These are phyloP conservation scores for Colletotrichum acutatum DNA, from an alignment of 2,329 filamentous ascomycete genomes.

Conservation along the genomic window DNA sequence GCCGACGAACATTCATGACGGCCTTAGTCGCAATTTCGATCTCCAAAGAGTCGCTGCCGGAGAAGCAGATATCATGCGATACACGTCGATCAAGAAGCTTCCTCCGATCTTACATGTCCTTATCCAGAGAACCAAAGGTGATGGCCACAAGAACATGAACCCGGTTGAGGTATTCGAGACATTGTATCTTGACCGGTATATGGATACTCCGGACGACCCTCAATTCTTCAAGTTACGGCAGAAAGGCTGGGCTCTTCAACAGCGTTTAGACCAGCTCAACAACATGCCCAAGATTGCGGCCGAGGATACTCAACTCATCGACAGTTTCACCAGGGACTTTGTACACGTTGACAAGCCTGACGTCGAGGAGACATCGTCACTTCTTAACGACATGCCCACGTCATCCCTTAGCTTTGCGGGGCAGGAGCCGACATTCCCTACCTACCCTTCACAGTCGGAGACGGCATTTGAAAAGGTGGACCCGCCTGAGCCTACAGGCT, in stretches of 20 bases:
- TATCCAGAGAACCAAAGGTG: slow-evolving; percentile 84
- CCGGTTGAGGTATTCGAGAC: slow-evolving; percentile 83
- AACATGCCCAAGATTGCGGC: slow-evolving; percentile 2
- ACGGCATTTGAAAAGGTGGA: background rate
- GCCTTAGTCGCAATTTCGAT: slow-evolving; percentile 87
- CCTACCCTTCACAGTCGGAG: slow-evolving; percentile 12
- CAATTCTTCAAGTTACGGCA: slow-evolving; percentile 72
- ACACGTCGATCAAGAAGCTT: slow-evolving; percentile 78
- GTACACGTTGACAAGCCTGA: slow-evolving; percentile 16
- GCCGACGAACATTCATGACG: slow-evolving; percentile 78
- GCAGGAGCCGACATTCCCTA: slow-evolving; percentile 13
- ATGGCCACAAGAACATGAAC: slow-evolving; percentile 79
- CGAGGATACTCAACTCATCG: slow-evolving; percentile 26
- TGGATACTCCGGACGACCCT: slow-evolving; percentile 72
- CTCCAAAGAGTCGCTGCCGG: slow-evolving; percentile 69
- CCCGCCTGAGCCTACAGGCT: background rate
- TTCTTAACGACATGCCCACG: slow-evolving; percentile 18
- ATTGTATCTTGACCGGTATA: slow-evolving; percentile 89
- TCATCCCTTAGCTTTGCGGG: slow-evolving; percentile 29
- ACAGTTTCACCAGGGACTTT: slow-evolving; percentile 19
- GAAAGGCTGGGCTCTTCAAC: slow-evolving; percentile 80
- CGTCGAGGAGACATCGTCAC: background rate
- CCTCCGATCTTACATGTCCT: slow-evolving; percentile 91
- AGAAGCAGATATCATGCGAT: slow-evolving; percentile 67
- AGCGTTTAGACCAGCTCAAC: slow-evolving; percentile 64